phyloP scores from a whole-genome alignment of 331 rosid species.

The Spiraea crenata region DNA sequence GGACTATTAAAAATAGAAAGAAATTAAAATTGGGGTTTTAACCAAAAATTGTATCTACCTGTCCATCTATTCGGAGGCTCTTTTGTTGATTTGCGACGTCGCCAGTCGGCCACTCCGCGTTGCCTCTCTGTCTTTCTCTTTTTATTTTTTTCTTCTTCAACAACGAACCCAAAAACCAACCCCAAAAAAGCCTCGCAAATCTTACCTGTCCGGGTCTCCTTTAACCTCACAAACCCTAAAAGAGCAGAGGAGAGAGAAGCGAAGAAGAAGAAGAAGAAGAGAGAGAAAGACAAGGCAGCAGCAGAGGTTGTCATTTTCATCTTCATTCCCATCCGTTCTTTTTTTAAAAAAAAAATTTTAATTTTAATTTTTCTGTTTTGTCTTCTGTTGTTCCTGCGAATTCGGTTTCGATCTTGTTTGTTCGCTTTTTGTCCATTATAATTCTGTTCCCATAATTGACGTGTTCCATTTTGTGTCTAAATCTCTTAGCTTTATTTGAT shows the following conservation, averaged over 20 bases:
- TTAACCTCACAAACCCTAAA: conserved; percentile 17
- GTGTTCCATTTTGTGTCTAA: not conserved
- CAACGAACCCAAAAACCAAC: not conserved
- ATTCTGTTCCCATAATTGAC: not conserved
- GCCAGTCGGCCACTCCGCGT: conserved; percentile 18
- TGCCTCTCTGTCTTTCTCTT: conserved; percentile 13
- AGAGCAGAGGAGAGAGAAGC: not conserved
- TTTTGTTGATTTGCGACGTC: not conserved
- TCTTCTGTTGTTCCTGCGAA: not conserved
- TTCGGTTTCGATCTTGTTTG: conserved; percentile 16
- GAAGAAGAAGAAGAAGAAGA: not conserved
- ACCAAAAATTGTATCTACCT: not conserved
- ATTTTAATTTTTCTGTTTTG: not conserved
- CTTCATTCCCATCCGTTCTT: not conserved
- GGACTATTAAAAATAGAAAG: not conserved
- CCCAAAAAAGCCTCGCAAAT: conserved; percentile 5
- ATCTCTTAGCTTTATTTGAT: not conserved
- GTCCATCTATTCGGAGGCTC: not conserved
- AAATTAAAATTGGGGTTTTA: not conserved
- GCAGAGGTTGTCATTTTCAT: conserved; percentile 12
- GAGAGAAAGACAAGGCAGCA: not conserved
- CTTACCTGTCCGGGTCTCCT: not conserved
- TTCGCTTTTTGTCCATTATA: not conserved
- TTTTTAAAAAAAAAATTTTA: no score
- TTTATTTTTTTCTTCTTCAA: not conserved